Evolutionary conservation across 495 filamentous ascomycete genomes (phyloP).

Genomic region (Penicillium daleae): DNA sequence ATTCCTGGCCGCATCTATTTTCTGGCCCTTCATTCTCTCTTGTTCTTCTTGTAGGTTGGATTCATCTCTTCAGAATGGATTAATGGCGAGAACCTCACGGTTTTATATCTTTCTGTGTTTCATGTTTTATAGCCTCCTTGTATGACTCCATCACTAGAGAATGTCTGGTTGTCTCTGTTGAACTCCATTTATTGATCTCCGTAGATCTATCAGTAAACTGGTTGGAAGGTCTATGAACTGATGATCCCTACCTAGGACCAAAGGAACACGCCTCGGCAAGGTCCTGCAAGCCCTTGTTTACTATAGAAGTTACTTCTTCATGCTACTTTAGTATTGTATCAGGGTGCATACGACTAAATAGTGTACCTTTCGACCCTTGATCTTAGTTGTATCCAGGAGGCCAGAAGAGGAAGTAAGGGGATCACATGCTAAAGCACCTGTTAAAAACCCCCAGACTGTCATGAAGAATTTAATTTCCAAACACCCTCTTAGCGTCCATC

Average conservation of each 20-base stretch:
- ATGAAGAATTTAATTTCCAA: constrained; percentile 2
- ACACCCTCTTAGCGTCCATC: not conserved
- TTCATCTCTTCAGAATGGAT: constrained; percentile 46
- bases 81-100: constrained; percentile 44
- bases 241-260: constrained; percentile 1
- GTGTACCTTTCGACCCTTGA: not conserved
- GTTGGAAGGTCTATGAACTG: not conserved
- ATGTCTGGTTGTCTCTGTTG: constrained; percentile 1
- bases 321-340: not conserved
- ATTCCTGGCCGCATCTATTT: constrained; percentile 33
- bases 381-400: not conserved
- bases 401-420: not conserved
- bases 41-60: constrained; percentile 45
- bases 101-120: constrained; percentile 15
- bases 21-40: constrained; percentile 33
- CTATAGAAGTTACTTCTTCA: not conserved
- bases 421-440: constrained; percentile 10
- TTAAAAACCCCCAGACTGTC: not conserved
- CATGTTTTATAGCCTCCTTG: not conserved
- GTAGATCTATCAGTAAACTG: not conserved
- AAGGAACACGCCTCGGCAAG: not conserved
- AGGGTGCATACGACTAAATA: not conserved
- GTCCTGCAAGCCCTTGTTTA: not conserved
- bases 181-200: not conserved
- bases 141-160: not conserved